Base-by-base conservation (phyloP, 2,329 filamentous ascomycete species). In the Cercospora sp. region DNA sequence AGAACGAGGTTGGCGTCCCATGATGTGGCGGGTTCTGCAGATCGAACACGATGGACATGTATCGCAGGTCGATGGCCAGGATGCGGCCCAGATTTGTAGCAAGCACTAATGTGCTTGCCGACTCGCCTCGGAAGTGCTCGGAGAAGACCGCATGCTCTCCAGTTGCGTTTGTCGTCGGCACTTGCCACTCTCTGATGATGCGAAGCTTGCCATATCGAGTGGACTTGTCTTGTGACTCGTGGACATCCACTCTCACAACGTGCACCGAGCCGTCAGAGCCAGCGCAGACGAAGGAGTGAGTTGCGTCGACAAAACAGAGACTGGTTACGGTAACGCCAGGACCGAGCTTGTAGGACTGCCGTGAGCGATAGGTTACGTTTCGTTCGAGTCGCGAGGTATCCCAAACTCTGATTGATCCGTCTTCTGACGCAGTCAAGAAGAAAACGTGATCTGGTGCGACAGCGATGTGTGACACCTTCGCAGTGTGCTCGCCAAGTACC, bases 351-450 rank as follows among this genome's bases (percentile, higher is more conserved):
- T 97, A 91, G 0, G 92, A 96, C 76, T 96, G 92, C 24, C 94
- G 87, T 30, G 95, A 93, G 53, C 93, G 88, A 74, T 97, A 91
- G 13, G 64, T 66, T 3, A 98, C 88, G 77, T 97, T 98, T 55
- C 93, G 90, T 80, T 99, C 95, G 6, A 99, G 85, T 26, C 95
- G 87, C 28, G 89, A 89, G 28, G 93, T 91, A 80, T 99, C 95
- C 95, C 95, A 99, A 5, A 99, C 86, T 76, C 92, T 97, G 66
- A 97, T 92, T 6, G 87, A 89, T 2, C 95, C 92, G 79, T 99
- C 95, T 75, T 97, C 92, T 9, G 94, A 94, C 6, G 90, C 94
- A 0, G 95, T 98, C 66, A 97, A 86, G 79, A 99, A 99, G 81
- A 99, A 99, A 4, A 90, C 83, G 78, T 99, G 94, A 76, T 99